Conservation (phyloP, 1,284 basidiomycete genomes). For the Leccinum glutinopallens region DNA sequence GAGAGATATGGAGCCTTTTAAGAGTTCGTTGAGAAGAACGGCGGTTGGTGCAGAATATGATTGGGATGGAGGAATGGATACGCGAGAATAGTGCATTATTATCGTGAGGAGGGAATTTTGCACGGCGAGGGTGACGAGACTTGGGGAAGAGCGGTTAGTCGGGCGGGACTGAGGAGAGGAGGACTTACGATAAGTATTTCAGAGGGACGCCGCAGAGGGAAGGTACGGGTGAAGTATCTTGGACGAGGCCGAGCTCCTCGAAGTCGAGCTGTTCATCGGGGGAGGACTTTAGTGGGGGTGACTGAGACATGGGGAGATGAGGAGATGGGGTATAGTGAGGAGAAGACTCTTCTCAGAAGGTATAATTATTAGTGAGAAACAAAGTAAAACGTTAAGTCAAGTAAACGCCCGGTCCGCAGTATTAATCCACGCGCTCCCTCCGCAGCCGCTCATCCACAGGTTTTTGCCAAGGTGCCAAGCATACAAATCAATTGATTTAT, state of each 20-base stretch:
- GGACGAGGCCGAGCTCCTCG: constrained; percentile 52
- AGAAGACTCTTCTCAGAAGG: neutral
- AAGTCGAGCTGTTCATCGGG: constrained; percentile 45
- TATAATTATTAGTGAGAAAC: neutral
- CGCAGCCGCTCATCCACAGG: constrained; percentile 24
- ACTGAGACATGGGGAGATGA: constrained; percentile 28
- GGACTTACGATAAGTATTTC: constrained; percentile 79
- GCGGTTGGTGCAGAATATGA: constrained; percentile 91
- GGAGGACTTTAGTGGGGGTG: constrained; percentile 28
- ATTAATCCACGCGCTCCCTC: constrained; percentile 15
- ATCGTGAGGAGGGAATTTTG: constrained; percentile 91
- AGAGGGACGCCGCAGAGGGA: constrained; percentile 69
- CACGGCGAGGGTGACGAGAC: constrained; percentile 87
- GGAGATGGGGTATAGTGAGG: neutral
- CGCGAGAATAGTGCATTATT: constrained; percentile 94
- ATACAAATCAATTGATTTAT: constrained; percentile 36
- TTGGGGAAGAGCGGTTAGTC: constrained; percentile 34
- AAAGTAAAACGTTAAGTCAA: neutral
- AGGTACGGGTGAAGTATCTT: constrained; percentile 46
- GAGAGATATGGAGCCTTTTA: constrained; percentile 89
- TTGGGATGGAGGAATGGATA: constrained; percentile 73
- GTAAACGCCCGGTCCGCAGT: constrained; percentile 16
- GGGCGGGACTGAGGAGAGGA: constrained; percentile 11
- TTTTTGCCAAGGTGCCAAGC: constrained; percentile 9
- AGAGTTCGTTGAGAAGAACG: constrained; percentile 89